Evolutionary conservation across 148 eudicot species (phyloP).

Genomic region (Chenopodium album): DNA sequence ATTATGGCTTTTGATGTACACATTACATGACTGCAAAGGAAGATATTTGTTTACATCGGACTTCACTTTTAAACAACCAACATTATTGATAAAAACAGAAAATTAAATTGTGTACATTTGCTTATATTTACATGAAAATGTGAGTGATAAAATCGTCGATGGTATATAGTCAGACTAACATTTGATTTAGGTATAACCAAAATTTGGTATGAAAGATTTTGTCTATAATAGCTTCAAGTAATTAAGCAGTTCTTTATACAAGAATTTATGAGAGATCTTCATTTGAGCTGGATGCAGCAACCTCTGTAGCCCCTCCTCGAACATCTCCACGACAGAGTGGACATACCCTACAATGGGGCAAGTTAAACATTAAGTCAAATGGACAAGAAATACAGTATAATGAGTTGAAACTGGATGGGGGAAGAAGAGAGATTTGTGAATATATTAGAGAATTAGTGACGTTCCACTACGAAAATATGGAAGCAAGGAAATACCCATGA

Average conservation of each 20-base stretch:
- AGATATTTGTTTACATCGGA: background rate
- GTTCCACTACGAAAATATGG: background rate
- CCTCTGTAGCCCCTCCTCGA: slow-evolving; percentile 41
- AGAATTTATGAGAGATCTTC: slow-evolving; percentile 18
- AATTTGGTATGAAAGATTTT: background rate
- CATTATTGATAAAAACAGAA: slow-evolving; percentile 17
- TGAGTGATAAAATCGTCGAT: background rate
- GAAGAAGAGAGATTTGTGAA: too few relatives aligned
- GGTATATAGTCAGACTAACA: slow-evolving; percentile 13
- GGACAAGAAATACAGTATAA: background rate
- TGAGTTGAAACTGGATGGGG: background rate
- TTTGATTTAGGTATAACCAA: background rate
- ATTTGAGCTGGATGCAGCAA: slow-evolving; percentile 34
- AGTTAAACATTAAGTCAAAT: background rate
- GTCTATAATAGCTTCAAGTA: slow-evolving; percentile 5
- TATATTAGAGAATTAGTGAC: too few relatives aligned
- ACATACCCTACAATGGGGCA: slow-evolving; percentile 53
- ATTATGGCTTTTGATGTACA: background rate
- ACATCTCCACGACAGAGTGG: slow-evolving; percentile 88
- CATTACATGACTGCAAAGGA: background rate
- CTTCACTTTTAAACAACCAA: too few relatives aligned
- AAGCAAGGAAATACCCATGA: slow-evolving; percentile 53
- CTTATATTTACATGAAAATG: slow-evolving; percentile 27
- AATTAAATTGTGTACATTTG: background rate
- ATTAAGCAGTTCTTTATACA: slow-evolving; percentile 27